Percentiles rank a stretch among this genome's conserved stretches.
phyloP scores from a whole-genome alignment of 1,284 basidiomycete genomes.

The Fereydounia khargensis region DNA sequence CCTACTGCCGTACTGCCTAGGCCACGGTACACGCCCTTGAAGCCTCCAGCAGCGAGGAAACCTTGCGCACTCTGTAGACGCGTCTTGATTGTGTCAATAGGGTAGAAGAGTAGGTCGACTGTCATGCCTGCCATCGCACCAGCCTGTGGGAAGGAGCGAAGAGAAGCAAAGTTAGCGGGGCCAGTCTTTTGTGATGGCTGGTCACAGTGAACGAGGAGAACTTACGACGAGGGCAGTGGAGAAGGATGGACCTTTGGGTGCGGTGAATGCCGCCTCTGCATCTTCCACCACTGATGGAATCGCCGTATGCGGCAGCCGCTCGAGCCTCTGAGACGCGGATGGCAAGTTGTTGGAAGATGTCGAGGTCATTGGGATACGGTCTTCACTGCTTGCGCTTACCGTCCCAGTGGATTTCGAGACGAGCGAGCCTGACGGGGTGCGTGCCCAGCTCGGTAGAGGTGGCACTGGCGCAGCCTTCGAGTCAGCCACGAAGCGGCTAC shows the following conservation, averaged over 20 bases:
- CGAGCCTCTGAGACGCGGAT: neutral
- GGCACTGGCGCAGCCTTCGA: conserved; percentile 1
- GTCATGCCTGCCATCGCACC: conserved; percentile 51
- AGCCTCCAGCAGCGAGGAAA: conserved; percentile 81
- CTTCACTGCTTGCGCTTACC: neutral
- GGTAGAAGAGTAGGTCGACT: conserved; percentile 86
- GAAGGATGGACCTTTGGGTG: conserved; percentile 9
- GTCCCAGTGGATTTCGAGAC: neutral
- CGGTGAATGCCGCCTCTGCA: neutral
- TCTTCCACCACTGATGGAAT: conserved; percentile 25
- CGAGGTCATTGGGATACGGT: no score
- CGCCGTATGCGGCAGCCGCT: conserved; percentile 9
- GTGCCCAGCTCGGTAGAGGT: neutral
- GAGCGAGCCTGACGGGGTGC: neutral
- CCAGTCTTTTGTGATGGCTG: no score
- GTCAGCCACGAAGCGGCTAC: neutral
- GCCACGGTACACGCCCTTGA: conserved; percentile 88
- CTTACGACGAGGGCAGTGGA: conserved; percentile 14
- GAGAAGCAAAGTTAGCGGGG: no score
- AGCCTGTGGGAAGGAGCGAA: no score
- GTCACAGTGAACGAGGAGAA: neutral
- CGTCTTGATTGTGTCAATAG: conserved; percentile 94
- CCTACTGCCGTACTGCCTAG: conserved; percentile 92
- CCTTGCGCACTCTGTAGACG: conserved; percentile 85
- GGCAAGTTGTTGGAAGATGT: neutral